These are phyloP conservation scores for Candida sanyaensis DNA, from an alignment of 1,139 yeast species.

Conservation along the genomic window DNA sequence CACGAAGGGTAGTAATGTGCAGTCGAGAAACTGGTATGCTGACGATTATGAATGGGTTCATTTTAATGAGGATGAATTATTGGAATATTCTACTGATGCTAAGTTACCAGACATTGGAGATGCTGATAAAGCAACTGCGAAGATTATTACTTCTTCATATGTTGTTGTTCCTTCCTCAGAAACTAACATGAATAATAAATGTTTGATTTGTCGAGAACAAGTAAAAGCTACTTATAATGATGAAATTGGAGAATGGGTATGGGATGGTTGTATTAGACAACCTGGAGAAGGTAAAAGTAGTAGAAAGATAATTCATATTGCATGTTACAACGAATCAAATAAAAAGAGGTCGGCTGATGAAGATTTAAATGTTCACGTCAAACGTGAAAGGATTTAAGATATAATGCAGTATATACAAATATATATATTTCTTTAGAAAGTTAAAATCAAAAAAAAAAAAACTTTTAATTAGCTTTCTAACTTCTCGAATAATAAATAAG, in stretches of 20 bases:
- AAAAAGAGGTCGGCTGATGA: constrained; percentile 40
- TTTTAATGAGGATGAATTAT: constrained; percentile 62
- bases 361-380: constrained; percentile 29
- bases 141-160: constrained; percentile 22
- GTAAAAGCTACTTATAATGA: constrained; percentile 83
- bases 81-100: constrained; percentile 35
- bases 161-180: constrained; percentile 75
- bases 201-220: constrained; percentile 87
- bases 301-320: constrained; percentile 69
- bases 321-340: constrained; percentile 74
- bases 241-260: constrained; percentile 93
- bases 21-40: constrained; percentile 83
- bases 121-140: constrained; percentile 13
- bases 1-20: constrained; percentile 40
- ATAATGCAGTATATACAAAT: constrained; percentile 8
- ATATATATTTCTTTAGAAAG: background rate
- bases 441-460: background rate
- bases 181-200: constrained; percentile 66
- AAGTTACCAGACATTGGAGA: constrained; percentile 14
- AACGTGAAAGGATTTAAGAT: constrained; percentile 16
- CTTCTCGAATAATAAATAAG: background rate
- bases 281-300: constrained; percentile 53
- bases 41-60: constrained; percentile 73
- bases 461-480: background rate
- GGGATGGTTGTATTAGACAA: constrained; percentile 76